A percentile compares a stretch with the other conserved stretches of the same genome.
Conservation (phyloP, 1,139 yeast species). For the Lodderomyces parapsilosis region DNA sequence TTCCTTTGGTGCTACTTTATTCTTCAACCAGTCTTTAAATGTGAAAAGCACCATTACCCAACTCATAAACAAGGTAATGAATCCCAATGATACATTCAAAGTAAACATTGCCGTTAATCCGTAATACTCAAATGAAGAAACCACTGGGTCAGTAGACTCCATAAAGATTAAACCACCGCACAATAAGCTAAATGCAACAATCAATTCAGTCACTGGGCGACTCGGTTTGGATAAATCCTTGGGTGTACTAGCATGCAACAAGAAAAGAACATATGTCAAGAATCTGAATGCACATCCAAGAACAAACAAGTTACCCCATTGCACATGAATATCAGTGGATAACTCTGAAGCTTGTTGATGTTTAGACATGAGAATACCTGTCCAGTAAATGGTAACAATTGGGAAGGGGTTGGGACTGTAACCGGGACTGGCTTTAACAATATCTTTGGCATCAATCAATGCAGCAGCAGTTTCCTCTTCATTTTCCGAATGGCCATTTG, state of each 20-base stretch:
- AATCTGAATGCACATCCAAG: constrained; percentile 77
- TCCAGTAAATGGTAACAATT: constrained; percentile 89
- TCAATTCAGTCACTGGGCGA: constrained; percentile 78
- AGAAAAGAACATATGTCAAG: constrained; percentile 60
- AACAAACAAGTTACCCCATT: constrained; percentile 86
- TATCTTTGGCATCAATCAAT: not conserved
- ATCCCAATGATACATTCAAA: constrained; percentile 79
- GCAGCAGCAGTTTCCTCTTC: constrained; percentile 5
- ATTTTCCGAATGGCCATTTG: constrained; percentile 3
- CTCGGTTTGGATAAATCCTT: constrained; percentile 40
- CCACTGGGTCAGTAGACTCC: constrained; percentile 86
- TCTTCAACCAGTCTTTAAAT: constrained; percentile 52
- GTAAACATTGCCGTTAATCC: constrained; percentile 91
- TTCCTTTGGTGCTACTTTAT: constrained; percentile 7
- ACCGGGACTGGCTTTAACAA: constrained; percentile 59
- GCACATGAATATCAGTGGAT: constrained; percentile 78
- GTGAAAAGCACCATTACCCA: constrained; percentile 79
- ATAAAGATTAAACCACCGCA: constrained; percentile 91
- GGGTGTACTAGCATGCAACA: constrained; percentile 29
- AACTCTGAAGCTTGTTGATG: constrained; percentile 81
- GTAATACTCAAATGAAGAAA: constrained; percentile 78
- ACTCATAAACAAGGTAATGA: constrained; percentile 78
- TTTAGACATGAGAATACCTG: constrained; percentile 94
- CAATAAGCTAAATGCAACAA: constrained; percentile 73
- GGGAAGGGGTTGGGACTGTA: constrained; percentile 93